phyloP scores from a whole-genome alignment of 192 early-diverging fungal genomes.

The Rhizophagus clarus region DNA sequence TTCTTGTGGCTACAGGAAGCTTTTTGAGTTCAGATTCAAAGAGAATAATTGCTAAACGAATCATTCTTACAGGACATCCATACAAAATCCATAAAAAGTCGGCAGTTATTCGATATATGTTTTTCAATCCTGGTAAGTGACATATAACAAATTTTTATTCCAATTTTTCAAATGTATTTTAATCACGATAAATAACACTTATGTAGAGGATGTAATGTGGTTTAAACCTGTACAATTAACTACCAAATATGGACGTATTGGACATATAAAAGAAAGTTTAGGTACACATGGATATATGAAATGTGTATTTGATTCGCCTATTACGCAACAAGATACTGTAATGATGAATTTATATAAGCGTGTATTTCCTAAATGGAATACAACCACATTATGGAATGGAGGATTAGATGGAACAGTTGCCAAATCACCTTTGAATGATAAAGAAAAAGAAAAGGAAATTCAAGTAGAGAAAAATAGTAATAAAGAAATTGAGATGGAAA shows the following conservation, averaged over 20 bases:
- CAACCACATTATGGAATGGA: slow-evolving; percentile 51
- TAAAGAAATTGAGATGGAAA: neutral
- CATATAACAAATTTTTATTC: neutral
- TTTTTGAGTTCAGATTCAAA: slow-evolving; percentile 74
- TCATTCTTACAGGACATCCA: slow-evolving; percentile 92
- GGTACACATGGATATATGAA: slow-evolving; percentile 99
- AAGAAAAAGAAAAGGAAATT: neutral
- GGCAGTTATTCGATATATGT: slow-evolving; percentile 96
- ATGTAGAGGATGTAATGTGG: slow-evolving; percentile 84
- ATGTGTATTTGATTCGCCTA: slow-evolving; percentile 84
- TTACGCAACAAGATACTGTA: slow-evolving; percentile 92
- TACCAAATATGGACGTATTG: slow-evolving; percentile 88
- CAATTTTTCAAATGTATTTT: neutral
- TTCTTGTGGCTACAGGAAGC: slow-evolving; percentile 79
- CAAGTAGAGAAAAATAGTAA: too few relatives aligned
- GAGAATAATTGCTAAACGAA: slow-evolving; percentile 93
- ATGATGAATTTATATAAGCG: slow-evolving; percentile 98
- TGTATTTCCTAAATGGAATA: slow-evolving; percentile 96
- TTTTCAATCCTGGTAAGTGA: slow-evolving; percentile 73
- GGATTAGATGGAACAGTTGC: slow-evolving; percentile 28
- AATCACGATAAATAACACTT: neutral
- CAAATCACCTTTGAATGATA: neutral
- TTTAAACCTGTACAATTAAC: slow-evolving; percentile 94
- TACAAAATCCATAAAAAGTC: slow-evolving; percentile 92
- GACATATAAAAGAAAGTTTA: slow-evolving; percentile 91